Base-by-base conservation (phyloP, 1,284 basidiomycete species). In the Volvariella volvacea region DNA sequence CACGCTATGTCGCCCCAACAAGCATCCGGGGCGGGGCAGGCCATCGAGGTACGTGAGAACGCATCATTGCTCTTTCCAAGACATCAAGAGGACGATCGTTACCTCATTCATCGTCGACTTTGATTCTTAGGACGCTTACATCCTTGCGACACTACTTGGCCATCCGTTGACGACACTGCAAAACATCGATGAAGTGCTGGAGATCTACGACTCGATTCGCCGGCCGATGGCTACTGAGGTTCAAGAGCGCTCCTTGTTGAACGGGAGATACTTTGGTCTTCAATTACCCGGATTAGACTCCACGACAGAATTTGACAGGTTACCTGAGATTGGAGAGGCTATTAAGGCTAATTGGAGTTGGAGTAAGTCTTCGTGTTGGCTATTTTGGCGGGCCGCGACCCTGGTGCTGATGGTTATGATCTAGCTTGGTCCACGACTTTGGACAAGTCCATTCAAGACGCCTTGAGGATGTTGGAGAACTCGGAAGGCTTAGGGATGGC, bases 11-110 rank as follows among this genome's bases (percentile, higher is more conserved):
- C 60, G 3, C 69, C 74, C 1, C 67, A 72, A 56, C 68, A 72
- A 53, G 74, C 72, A 16, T 70, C 73, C 1, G 75, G 75, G 30
- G 76, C 74, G 0, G 76, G 74, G 1, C 73, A 76, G 52, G 71
- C 73, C 2, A 71, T 79, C 47, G 75, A 79, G 63, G 75, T 75
- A 7, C 34, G 34, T 36, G 65, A 49, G 65, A 62, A 7, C n/a
- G 6, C 34, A n/a, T 36, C 34, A 36, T 36, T 36, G 6, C 15
- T 8, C 14, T n/a, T n/a, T n/a, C n/a, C n/a, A n/a, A n/a, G n/a
- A n/a, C n/a, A 1, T 62, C 67, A 15, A 66, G 67, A 8, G 67
- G 51, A 66, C 64, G 0, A 61, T 68, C 36, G 67, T n/a, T 68
- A 55, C 64, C 21, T 21, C 22, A 17, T 16, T n/a, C 6, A 36